Conservation (phyloP, 1,284 basidiomycete genomes). For the Cryptococcus amylolentus region DNA sequence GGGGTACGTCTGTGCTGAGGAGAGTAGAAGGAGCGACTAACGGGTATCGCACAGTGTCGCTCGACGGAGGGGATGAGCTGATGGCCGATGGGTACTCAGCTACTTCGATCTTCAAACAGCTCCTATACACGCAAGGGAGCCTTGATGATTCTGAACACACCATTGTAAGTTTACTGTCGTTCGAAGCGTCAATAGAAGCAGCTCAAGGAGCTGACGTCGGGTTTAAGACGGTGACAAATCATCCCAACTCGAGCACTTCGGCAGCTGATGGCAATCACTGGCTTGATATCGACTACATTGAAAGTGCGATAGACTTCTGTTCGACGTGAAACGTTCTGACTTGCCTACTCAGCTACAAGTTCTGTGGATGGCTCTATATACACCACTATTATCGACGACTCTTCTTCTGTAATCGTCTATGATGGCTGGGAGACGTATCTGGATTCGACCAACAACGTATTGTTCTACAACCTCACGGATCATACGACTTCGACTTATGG, state of each 20-base stretch:
- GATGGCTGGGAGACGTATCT: neutral
- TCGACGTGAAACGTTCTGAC: conserved; percentile 6
- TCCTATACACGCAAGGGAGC: conserved; percentile 7
- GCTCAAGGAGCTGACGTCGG: neutral
- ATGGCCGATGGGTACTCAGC: conserved; percentile 7
- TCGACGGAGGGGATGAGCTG: conserved; percentile 12
- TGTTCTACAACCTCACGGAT: conserved; percentile 7
- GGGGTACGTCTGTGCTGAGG: neutral
- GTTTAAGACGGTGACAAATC: neutral
- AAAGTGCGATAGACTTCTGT: neutral
- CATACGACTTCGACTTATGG: conserved; percentile 5
- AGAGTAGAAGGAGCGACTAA: neutral
- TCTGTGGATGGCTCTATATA: conserved; percentile 6
- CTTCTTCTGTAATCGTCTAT: conserved; percentile 6
- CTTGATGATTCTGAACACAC: conserved; percentile 13
- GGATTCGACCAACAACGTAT: neutral
- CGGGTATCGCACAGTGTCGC: conserved; percentile 3
- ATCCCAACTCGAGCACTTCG: neutral
- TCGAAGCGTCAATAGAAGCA: neutral
- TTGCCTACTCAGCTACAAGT: conserved; percentile 2
- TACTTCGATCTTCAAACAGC: conserved; percentile 1
- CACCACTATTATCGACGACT: conserved; percentile 11
- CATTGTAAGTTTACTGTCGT: conserved; percentile 10
- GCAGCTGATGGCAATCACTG: neutral
- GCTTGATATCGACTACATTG: conserved; percentile 3